phyloP scores from a whole-genome alignment of 495 filamentous ascomycete species.

The Lepidopterella palustris region DNA sequence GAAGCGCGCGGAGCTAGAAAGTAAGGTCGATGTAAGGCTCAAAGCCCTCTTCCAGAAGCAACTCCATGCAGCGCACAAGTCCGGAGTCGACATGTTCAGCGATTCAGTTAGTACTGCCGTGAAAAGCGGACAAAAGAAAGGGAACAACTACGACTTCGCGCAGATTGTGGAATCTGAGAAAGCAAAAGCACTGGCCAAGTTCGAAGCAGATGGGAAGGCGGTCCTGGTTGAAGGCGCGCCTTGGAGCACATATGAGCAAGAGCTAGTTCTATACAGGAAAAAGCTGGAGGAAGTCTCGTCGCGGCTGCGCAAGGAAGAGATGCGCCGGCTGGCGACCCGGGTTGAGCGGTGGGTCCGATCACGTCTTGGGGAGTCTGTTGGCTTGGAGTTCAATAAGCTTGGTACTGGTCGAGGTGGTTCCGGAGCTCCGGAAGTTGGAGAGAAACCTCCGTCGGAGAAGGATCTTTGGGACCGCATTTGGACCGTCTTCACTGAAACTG shows the following conservation, averaged over 20 bases:
- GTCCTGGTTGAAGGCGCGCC: conserved; percentile 67
- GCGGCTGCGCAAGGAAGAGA: conserved; percentile 82
- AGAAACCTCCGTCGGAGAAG: conserved; percentile 65
- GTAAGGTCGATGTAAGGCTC: conserved; percentile 76
- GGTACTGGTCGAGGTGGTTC: conserved; percentile 76
- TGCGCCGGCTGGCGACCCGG: conserved; percentile 82
- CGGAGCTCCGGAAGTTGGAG: conserved; percentile 70
- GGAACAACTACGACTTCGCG: conserved; percentile 83
- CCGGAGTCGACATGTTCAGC: conserved; percentile 78
- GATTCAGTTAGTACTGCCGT: conserved; percentile 78
- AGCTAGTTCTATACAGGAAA: conserved; percentile 58
- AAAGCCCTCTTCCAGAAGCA: conserved; percentile 85
- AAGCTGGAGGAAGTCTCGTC: conserved; percentile 82
- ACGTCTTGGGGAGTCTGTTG: conserved; percentile 77
- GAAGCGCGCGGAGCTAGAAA: conserved; percentile 77
- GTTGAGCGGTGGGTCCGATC: conserved; percentile 90
- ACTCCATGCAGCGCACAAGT: conserved; percentile 78
- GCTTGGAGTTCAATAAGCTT: conserved; percentile 89
- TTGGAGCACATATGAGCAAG: conserved; percentile 71
- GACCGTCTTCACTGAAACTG: conserved; percentile 77
- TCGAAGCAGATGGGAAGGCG: conserved; percentile 67
- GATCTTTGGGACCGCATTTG: conserved; percentile 96
- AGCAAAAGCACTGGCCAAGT: conserved; percentile 62
- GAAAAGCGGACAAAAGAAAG: conserved; percentile 85
- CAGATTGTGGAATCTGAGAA: conserved; percentile 85